Base-by-base conservation (phyloP, 805 yeast genomes). In the Wickerhamomyces tratensis region DNA sequence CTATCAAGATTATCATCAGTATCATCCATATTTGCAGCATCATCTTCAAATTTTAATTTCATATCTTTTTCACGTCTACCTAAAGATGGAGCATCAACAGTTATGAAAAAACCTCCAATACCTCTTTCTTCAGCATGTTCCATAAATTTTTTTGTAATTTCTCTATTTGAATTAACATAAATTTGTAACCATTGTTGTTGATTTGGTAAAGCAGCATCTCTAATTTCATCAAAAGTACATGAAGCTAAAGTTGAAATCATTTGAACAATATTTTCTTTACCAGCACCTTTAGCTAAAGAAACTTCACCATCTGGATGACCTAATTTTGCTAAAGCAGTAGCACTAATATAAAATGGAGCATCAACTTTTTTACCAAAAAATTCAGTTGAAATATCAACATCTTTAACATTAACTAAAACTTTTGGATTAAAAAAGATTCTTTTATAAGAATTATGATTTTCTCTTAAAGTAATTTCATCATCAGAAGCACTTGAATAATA, bases 301-400 rank as follows among this genome's bases (percentile, higher is more conserved):
- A 77, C 76, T 62, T 91, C 98, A 44, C 98, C 98, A 36, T 86
- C 96, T 3, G 87, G 87, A 56, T 89, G 93, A 5, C 97, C 98
- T 50, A 91, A 71, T 56, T 81, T 83, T 34, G 95, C 96, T 47
- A 88, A 69, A 0, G 97, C 98, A 6, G 98, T 86, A 2, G 98
- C 98, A 35, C 91, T 74, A 42, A 83, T 77, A 58, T 89, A 91
- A 59, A 91, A 87, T 13, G 98, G 98, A 12, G 79, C 84, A 14
- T 74, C 65, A 2, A 79, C 68, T 41, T 70, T 65, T 15, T 76
- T 56, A n/a, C 96, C 96, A 35, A 91, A 67, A 76, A 91, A 76
- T 6, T 76, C 71, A 9, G 95, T 82, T 10, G 81, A 61, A 31
- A 78, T 60, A 56, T 86, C 94, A 38, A 89, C 74, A 30, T 73